These are phyloP conservation scores for Talaromyces sp. DNA, from an alignment of 2,329 filamentous ascomycete genomes.

Conservation along the genomic window DNA sequence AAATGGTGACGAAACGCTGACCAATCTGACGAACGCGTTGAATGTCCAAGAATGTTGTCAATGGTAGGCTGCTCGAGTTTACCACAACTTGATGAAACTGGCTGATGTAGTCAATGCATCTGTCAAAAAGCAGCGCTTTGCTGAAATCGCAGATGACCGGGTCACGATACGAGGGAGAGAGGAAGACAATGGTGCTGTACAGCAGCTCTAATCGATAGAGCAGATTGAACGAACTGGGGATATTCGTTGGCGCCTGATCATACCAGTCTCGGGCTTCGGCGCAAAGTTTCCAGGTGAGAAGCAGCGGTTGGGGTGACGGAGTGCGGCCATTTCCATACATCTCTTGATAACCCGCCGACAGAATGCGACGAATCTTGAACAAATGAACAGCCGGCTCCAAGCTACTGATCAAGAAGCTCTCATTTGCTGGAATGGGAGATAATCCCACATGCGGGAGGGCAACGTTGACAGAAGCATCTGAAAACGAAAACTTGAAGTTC, in stretches of 20 bases:
- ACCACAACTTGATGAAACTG: constrained; percentile 64
- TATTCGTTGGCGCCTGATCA: constrained; percentile 62
- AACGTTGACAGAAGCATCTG: constrained; percentile 80
- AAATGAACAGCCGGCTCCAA: constrained; percentile 70
- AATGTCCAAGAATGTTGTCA: constrained; percentile 83
- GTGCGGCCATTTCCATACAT: constrained; percentile 73
- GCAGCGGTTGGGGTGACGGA: constrained; percentile 61
- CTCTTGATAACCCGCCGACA: constrained; percentile 85
- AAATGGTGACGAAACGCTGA: constrained; percentile 51
- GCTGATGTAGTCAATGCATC: constrained; percentile 75
- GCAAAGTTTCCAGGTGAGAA: constrained; percentile 35
- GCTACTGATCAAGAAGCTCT: constrained; percentile 47
- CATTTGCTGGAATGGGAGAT: constrained; percentile 38
- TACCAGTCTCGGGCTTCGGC: constrained; percentile 70
- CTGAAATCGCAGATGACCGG: constrained; percentile 68
- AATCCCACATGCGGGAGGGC: constrained; percentile 40
- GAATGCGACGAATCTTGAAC: constrained; percentile 75
- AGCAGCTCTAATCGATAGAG: constrained; percentile 83
- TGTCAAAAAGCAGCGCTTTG: constrained; percentile 77
- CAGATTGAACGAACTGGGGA: constrained; percentile 61
- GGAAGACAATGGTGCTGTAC: constrained; percentile 85
- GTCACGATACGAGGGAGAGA: constrained; percentile 72
- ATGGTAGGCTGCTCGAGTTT: constrained; percentile 54
- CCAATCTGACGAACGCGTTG: constrained; percentile 71
- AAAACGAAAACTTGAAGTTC: constrained; percentile 88